phyloP scores from a whole-genome alignment of 202 grass and related monocot genomes.

The Zizania palustris region DNA sequence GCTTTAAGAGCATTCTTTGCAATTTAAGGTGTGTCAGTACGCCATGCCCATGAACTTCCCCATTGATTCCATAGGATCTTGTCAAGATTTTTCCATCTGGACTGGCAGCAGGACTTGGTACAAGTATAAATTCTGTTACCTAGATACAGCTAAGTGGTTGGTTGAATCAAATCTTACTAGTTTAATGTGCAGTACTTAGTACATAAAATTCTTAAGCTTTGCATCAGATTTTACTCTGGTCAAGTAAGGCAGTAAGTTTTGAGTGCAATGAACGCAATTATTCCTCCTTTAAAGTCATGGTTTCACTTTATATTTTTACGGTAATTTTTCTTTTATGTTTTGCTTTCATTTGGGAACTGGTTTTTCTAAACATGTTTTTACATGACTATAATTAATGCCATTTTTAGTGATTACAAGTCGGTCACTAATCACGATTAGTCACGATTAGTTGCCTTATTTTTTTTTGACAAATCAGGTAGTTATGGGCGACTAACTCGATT shows the following conservation, averaged over 20 bases:
- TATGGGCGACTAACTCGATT: no score
- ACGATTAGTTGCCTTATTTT: no score
- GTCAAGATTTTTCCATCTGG: constrained; percentile 7
- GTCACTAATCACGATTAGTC: no score
- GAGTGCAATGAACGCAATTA: neutral
- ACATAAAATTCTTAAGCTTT: neutral
- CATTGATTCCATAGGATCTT: constrained; percentile 13
- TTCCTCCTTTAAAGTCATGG: neutral
- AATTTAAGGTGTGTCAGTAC: constrained; percentile 9
- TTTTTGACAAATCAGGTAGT: no score
- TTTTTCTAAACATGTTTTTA: constrained; percentile 5
- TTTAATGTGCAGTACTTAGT: neutral
- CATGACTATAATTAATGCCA: constrained; percentile 2
- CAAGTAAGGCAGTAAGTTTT: constrained; percentile 1
- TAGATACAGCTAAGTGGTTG: constrained; percentile 7
- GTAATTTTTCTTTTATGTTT: neutral
- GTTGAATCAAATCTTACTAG: constrained; percentile 20
- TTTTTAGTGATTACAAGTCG: no score
- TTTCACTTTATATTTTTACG: neutral
- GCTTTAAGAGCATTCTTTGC: constrained; percentile 26
- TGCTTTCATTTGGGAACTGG: constrained; percentile 23
- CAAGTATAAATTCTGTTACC: constrained; percentile 16
- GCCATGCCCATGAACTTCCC: constrained; percentile 25
- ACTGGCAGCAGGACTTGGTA: constrained; percentile 20
- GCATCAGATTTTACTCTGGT: constrained; percentile 24